Conservation (phyloP, 208 protist species). For the Tritrichomonas musculus region DNA sequence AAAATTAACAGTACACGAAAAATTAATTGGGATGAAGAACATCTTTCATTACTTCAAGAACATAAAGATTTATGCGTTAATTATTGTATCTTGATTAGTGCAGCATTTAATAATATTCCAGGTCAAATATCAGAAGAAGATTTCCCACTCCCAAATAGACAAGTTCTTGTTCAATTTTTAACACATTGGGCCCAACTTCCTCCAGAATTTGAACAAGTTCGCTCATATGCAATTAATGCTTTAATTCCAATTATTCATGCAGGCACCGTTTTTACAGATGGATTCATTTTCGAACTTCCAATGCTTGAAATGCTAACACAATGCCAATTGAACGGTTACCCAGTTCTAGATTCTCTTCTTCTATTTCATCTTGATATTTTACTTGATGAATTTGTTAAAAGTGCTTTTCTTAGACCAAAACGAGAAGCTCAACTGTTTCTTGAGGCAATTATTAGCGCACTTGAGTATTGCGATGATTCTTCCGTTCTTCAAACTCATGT, state of each 20-base stretch:
- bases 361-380: neutral
- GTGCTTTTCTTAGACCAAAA: neutral
- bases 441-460: neutral
- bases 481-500: neutral
- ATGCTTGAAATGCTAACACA: neutral
- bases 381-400: neutral
- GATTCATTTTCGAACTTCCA: neutral
- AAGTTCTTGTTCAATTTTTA: neutral
- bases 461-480: neutral
- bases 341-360: neutral
- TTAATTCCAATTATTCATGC: neutral
- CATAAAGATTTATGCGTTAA: neutral
- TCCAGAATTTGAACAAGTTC: neutral
- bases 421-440: neutral
- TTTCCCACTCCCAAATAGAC: neutral
- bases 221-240: neutral
- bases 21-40: neutral
- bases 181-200: neutral
- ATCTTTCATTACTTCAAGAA: neutral
- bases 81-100: neutral
- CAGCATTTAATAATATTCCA: conserved; percentile 1
- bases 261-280: neutral
- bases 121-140: neutral
- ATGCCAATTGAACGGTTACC: neutral
- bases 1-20: neutral